Percentiles rank a stretch among this genome's conserved stretches.
phyloP scores from a whole-genome alignment of 352 stramenopile genomes.

The Chrysophaeum taylorii region DNA sequence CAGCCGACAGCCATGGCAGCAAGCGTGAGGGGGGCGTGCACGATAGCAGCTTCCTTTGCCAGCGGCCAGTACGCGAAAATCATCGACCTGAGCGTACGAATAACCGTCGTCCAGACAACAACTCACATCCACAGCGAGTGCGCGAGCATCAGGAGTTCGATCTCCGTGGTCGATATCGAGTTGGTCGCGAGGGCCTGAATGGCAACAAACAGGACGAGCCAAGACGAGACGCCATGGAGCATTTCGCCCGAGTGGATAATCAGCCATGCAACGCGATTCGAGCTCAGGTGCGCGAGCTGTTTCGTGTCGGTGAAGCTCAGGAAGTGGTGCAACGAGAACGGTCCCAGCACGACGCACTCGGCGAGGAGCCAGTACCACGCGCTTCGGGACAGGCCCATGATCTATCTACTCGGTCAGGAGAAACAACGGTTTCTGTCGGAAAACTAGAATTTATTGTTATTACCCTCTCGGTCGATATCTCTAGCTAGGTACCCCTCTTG shows the following conservation, averaged over 20 bases:
- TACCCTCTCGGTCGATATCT: no score
- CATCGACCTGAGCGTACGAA: not conserved
- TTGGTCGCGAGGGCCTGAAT: not conserved
- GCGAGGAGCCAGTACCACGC: no score
- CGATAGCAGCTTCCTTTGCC: conserved; percentile 6
- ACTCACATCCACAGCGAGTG: conserved; percentile 11
- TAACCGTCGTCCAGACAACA: not conserved
- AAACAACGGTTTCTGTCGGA: no score
- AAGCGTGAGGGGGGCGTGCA: not conserved
- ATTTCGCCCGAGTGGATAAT: conserved; percentile 12
- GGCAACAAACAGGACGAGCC: conserved; percentile 4
- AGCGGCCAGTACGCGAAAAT: conserved; percentile 14
- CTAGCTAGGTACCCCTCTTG: no score
- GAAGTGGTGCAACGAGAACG: conserved; percentile 10
- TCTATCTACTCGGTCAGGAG: no score
- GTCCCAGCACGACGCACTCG: not conserved
- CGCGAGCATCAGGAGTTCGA: conserved; percentile 5
- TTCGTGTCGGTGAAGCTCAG: not conserved
- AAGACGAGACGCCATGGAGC: conserved; percentile 6
- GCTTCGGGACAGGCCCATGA: no score
- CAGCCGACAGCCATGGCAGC: not conserved
- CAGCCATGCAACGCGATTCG: not conserved
- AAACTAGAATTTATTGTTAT: no score
- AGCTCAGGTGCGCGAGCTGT: conserved; percentile 2
- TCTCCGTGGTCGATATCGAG: not conserved